Conservation (phyloP, 2,329 filamentous ascomycete genomes). For the Curvularia verruculosa region DNA sequence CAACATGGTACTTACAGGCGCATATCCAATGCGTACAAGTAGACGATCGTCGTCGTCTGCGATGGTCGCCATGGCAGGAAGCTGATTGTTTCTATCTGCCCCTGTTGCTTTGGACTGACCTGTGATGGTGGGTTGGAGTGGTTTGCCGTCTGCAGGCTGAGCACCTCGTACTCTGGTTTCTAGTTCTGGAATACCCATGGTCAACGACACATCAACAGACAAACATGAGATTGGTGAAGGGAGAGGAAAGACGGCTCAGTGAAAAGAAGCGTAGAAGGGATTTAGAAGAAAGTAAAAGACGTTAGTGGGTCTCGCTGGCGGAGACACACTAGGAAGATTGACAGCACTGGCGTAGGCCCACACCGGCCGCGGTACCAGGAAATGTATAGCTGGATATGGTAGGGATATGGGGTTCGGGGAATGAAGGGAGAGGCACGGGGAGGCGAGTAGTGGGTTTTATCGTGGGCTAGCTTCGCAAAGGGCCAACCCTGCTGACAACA, state of each 20-base stretch:
- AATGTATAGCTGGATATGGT: slow-evolving; percentile 34
- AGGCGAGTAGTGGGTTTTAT: slow-evolving; percentile 33
- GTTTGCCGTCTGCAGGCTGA: slow-evolving; percentile 14
- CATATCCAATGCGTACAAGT: slow-evolving; percentile 67
- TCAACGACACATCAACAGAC: slow-evolving; percentile 24
- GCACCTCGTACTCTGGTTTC: slow-evolving; percentile 22
- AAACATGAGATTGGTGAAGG: slow-evolving; percentile 28
- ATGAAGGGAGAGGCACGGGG: slow-evolving; percentile 15
- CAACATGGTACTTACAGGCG: slow-evolving; percentile 56
- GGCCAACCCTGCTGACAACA: slow-evolving; percentile 26
- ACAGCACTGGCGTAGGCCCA: slow-evolving; percentile 36
- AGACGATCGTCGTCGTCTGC: slow-evolving; percentile 65
- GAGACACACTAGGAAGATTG: slow-evolving; percentile 36
- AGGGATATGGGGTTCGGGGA: slow-evolving; percentile 31
- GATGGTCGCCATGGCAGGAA: slow-evolving; percentile 55
- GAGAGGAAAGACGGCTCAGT: slow-evolving; percentile 9
- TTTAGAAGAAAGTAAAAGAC: slow-evolving; percentile 34
- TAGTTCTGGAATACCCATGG: slow-evolving; percentile 40
- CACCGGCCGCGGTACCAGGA: slow-evolving; percentile 29
- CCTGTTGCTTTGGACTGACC: slow-evolving; percentile 36
- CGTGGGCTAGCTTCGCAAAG: slow-evolving; percentile 33
- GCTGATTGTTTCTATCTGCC: slow-evolving; percentile 20
- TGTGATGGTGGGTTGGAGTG: slow-evolving; percentile 28
- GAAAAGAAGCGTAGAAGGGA: slow-evolving; percentile 24
- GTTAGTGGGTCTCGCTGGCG: slow-evolving; percentile 33